Base-by-base conservation (phyloP, 768 basidiomycete genomes). In the Lentinus tigrinus region DNA sequence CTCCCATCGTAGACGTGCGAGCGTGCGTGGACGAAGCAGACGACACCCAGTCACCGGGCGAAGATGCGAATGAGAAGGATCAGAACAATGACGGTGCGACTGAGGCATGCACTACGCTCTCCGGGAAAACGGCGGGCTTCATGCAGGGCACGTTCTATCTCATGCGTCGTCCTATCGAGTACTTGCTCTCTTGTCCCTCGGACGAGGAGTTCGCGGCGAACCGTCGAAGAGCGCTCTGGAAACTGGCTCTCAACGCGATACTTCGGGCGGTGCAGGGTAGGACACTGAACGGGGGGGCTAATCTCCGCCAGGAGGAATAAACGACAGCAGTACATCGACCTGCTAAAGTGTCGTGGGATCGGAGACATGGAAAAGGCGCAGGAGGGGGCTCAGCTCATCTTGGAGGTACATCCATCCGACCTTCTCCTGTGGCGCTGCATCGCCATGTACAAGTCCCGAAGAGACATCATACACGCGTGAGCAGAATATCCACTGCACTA, bases 381-480 rank as follows among this genome's bases (percentile, higher is more conserved):
- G 26, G 51, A 53, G 24, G 37, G 56, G 26, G 37, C 26, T 1
- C 44, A 53, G 23, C 26, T 62, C 16, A 43, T 46, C 8, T 43
- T 49, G 21, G 39, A 44, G 6, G 43, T 43, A 10, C 42, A 50
- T 26, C 40, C 38, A 17, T 38, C 50, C 3, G 60, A 57, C 28
- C 47, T 57, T 8, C 36, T 24, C 16, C 40, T 43, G 19, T 62
- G 54, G 50, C 37, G 44, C 11, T 39, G 47, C 16, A 11, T 54
- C 7, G 46, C 26, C 14, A 7, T 42, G 16, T 62, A 37, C 36
- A 40, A 37, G 6, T 19, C 37, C 3, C 52, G 51, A 3, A 31
- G 60, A 16, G 56, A 62, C 23, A 37, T 62, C 23, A 23, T 54
- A 7, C 60, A 62, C 27, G 23, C 23, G 60, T 62, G 21, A 55